A percentile compares a stretch with the other conserved stretches of the same genome.
phyloP scores from a whole-genome alignment of 176 grass and related monocot species.

The Bothriochloa decipiens region DNA sequence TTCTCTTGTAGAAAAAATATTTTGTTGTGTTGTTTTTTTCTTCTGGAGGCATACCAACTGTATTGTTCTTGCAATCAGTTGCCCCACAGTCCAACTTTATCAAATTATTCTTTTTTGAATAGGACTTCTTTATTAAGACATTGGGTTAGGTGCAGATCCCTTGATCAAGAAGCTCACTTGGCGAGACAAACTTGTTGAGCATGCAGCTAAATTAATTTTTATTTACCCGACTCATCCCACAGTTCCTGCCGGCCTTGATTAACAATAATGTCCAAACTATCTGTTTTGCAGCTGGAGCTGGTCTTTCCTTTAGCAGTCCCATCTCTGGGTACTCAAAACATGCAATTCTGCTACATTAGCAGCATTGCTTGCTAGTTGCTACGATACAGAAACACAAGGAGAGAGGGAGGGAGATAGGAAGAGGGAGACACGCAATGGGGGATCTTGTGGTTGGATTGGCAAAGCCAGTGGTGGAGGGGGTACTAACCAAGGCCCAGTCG shows the following conservation, averaged over 20 bases:
- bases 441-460: no score
- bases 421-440: no score
- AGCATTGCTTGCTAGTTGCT: neutral
- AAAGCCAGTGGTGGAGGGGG: no score
- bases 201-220: neutral
- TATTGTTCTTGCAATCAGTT: neutral
- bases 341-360: neutral
- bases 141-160: neutral
- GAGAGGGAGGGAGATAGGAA: neutral
- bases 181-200: neutral
- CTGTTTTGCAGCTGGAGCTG: no score
- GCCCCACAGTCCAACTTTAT: neutral
- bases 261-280: no score
- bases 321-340: neutral
- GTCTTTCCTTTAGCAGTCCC: neutral
- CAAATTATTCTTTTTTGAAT: neutral
- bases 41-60: neutral
- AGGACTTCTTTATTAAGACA: neutral
- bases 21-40: neutral
- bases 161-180: neutral
- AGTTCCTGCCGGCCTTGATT: neutral
- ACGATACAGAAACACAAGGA: neutral
- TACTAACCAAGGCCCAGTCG: no score
- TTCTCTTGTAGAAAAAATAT: neutral
- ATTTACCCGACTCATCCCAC: no score